Evolutionary conservation across 148 eudicot genomes (phyloP).

Genomic region (Cornus suecica): DNA sequence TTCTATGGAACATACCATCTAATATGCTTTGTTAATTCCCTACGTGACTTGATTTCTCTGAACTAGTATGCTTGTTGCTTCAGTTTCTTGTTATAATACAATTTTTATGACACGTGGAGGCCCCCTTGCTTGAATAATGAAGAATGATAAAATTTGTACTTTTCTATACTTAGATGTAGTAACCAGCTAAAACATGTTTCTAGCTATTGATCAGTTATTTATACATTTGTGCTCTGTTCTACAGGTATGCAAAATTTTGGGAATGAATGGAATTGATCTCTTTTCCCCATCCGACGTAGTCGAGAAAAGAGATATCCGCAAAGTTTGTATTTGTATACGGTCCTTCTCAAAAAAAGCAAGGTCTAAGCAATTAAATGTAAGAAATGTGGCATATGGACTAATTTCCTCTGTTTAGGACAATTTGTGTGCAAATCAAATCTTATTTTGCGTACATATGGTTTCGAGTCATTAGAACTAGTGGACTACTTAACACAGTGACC

Average conservation of each 20-base stretch:
- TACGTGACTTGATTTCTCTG: too few relatives aligned
- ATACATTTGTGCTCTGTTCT: slow-evolving; percentile 3
- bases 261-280: slow-evolving; percentile 71
- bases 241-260: slow-evolving; percentile 73
- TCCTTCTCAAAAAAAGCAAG: slow-evolving; percentile 69
- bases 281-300: slow-evolving; percentile 87
- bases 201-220: background rate
- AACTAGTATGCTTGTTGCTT: background rate
- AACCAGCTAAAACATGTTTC: background rate
- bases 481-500: too few relatives aligned
- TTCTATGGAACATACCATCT: background rate
- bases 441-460: background rate
- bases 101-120: background rate
- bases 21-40: too few relatives aligned
- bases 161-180: background rate
- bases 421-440: background rate
- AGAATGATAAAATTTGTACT: background rate
- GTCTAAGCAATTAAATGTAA: slow-evolving; percentile 44
- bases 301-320: slow-evolving; percentile 65
- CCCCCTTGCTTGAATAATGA: background rate
- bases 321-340: slow-evolving; percentile 84
- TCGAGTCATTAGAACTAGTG: background rate
- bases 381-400: background rate
- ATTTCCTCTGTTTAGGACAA: background rate
- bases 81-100: background rate